phyloP scores from a whole-genome alignment of 2,329 filamentous ascomycete genomes.

The Myriosclerotinia duriaeana region DNA sequence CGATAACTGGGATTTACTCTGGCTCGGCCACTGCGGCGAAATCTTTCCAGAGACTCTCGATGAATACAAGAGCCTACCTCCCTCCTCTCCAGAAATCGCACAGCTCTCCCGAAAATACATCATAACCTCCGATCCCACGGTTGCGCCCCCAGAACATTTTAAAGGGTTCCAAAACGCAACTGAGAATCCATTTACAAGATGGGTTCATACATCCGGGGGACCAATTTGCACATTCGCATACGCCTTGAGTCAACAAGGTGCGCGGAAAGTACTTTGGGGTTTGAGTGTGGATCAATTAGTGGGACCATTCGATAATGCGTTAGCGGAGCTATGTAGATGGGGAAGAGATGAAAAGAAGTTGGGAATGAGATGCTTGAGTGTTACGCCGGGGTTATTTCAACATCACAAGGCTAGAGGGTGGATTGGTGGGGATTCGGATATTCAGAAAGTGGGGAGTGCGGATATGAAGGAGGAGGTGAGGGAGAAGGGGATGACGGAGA shows the following conservation, averaged over 20 bases:
- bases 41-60: constrained; percentile 27
- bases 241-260: constrained; percentile 37
- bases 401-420: constrained; percentile 22
- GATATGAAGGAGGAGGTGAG: neutral
- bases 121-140: constrained; percentile 35
- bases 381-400: constrained; percentile 19
- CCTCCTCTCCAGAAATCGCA: constrained; percentile 8
- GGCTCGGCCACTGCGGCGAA: constrained; percentile 43
- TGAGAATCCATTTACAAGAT: constrained; percentile 28
- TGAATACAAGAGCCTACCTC: neutral
- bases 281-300: constrained; percentile 46
- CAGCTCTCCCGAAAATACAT: constrained; percentile 30
- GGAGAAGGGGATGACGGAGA: constrained; percentile 21
- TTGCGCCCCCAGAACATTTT: constrained; percentile 30
- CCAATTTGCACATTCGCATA: constrained; percentile 43
- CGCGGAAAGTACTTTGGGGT: constrained; percentile 61
- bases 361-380: constrained; percentile 16
- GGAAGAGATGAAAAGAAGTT: constrained; percentile 4
- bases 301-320: constrained; percentile 41
- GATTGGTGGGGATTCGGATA: constrained; percentile 23
- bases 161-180: constrained; percentile 25
- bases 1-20: constrained; percentile 43
- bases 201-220: constrained; percentile 36
- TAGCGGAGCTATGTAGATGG: constrained; percentile 30
- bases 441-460: constrained; percentile 11